These are phyloP conservation scores for Thymus quinquecostatus DNA, from an alignment of 257 asterid species.

Conservation along the genomic window DNA sequence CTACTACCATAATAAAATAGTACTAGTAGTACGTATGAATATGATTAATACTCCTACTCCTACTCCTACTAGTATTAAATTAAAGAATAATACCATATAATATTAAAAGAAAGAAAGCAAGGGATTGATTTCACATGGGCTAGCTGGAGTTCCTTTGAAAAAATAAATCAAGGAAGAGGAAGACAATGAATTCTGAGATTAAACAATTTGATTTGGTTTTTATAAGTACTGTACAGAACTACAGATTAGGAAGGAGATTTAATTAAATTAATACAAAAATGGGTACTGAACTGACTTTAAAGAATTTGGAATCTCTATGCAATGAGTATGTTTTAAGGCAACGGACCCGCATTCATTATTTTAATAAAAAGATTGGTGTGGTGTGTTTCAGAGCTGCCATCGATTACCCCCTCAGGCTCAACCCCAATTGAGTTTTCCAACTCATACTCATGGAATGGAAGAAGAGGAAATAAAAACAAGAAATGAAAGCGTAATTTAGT, in stretches of 20 bases:
- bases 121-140: constrained; percentile 62
- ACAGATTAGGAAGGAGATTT: constrained; percentile 20
- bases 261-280: background rate
- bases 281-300: constrained; percentile 25
- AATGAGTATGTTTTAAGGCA: constrained; percentile 57
- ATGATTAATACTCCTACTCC: no score
- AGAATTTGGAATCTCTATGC: constrained; percentile 47
- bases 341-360: constrained; percentile 46
- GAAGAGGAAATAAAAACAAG: background rate
- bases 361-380: background rate
- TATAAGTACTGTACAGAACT: background rate
- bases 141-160: constrained; percentile 42
- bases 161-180: constrained; percentile 4
- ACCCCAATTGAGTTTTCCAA: constrained; percentile 33
- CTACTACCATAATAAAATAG: no score
- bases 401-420: constrained; percentile 22
- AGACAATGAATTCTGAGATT: background rate
- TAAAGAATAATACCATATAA: background rate
- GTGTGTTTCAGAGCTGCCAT: constrained; percentile 56
- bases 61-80: background rate
- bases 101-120: constrained; percentile 20
- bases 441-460: background rate
- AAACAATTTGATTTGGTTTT: background rate
- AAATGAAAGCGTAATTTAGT: constrained; percentile 12
- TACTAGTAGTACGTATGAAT: no score